phyloP scores from a whole-genome alignment of 371 early-diverging fungal species.

The Mortierella sp. region DNA sequence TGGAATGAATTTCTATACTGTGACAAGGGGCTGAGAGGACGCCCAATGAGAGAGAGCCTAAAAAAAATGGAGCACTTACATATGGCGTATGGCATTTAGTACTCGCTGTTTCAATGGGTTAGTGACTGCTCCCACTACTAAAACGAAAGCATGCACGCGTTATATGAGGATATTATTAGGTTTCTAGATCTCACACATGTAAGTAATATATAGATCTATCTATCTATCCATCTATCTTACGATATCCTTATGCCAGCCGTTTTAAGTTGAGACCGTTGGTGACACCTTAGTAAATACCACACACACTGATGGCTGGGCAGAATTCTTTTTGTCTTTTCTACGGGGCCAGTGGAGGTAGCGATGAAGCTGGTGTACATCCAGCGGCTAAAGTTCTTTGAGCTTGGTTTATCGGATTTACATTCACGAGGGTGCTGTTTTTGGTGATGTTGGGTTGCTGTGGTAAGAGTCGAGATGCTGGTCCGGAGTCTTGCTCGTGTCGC shows the following conservation, averaged over 20 bases:
- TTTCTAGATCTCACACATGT: neutral
- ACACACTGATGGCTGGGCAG: neutral
- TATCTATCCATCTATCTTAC: too few relatives aligned
- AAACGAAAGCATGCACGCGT: constrained; percentile 2
- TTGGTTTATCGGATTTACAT: neutral
- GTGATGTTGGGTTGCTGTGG: neutral
- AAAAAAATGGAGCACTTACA: constrained; percentile 8
- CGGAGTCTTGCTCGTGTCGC: neutral
- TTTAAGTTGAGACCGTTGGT: neutral
- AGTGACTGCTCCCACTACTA: constrained; percentile 3
- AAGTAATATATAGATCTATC: neutral
- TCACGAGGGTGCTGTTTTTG: neutral
- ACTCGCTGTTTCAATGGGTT: constrained; percentile 16
- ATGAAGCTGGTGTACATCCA: neutral
- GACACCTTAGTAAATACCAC: neutral
- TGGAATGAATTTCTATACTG: neutral
- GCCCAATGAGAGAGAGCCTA: neutral
- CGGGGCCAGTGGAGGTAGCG: neutral
- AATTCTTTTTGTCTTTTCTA: neutral
- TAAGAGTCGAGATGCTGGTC: neutral
- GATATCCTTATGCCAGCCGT: neutral
- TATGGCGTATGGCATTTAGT: constrained; percentile 27
- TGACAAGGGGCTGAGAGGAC: constrained; percentile 2
- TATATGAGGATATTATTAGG: neutral
- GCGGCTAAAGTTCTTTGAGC: neutral